phyloP scores from a whole-genome alignment of 768 basidiomycete species.

The Xanthoconium purpureum region DNA sequence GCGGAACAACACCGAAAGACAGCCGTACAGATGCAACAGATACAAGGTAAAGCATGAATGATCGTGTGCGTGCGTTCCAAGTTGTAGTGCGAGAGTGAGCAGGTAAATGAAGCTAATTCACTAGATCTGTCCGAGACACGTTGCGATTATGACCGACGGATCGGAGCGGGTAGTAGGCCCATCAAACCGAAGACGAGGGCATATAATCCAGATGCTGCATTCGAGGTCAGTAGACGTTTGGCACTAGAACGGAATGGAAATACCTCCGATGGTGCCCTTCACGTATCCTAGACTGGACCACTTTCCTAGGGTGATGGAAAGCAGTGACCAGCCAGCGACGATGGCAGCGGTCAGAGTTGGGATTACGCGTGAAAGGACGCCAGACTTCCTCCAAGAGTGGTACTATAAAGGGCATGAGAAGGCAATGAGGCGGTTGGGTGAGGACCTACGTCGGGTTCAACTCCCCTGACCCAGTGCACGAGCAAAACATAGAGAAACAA shows the following conservation, averaged over 20 bases:
- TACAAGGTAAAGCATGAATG: conserved; percentile 4
- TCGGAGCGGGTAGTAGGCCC: conserved; percentile 67
- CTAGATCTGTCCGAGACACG: conserved; percentile 19
- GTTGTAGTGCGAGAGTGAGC: neutral
- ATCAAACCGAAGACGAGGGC: conserved; percentile 70
- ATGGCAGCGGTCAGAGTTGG: conserved; percentile 69
- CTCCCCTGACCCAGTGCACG: conserved; percentile 63
- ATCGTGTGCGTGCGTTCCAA: conserved; percentile 11
- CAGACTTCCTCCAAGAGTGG: conserved; percentile 70
- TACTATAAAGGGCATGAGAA: conserved; percentile 45
- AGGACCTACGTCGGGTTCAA: conserved; percentile 63
- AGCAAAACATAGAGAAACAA: conserved; percentile 74
- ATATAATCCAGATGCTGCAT: conserved; percentile 64
- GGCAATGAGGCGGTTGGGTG: neutral
- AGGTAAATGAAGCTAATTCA: neutral
- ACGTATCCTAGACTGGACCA: conserved; percentile 66
- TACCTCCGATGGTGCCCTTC: conserved; percentile 62
- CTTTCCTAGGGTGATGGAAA: conserved; percentile 60
- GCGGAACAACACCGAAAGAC: conserved; percentile 1
- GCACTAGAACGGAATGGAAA: conserved; percentile 1
- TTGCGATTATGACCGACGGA: conserved; percentile 43
- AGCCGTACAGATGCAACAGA: conserved; percentile 16
- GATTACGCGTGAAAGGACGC: conserved; percentile 63
- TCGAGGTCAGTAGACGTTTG: neutral
- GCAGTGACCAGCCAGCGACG: conserved; percentile 64